phyloP scores from a whole-genome alignment of 2,329 filamentous ascomycete genomes.

The Cucurbitaria berberidis region DNA sequence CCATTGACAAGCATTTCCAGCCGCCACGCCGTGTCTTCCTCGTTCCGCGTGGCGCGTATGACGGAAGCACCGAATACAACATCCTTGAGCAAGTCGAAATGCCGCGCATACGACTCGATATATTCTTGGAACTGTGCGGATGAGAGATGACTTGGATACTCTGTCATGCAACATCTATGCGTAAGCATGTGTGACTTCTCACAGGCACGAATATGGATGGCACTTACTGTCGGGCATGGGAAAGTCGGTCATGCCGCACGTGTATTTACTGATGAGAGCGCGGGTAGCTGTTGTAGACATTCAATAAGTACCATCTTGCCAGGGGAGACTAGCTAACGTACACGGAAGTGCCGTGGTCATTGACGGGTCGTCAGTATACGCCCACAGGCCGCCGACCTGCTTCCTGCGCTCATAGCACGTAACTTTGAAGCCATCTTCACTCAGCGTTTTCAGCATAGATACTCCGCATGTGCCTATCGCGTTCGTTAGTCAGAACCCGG shows the following conservation, averaged over 20 bases:
- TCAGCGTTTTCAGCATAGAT: slow-evolving; percentile 47
- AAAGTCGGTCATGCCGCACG: slow-evolving; percentile 52
- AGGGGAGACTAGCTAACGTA: slow-evolving; percentile 33
- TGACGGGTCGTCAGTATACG: slow-evolving; percentile 45
- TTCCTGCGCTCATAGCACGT: slow-evolving; percentile 50
- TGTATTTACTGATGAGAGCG: slow-evolving; percentile 45
- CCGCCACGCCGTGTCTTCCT: slow-evolving; percentile 40
- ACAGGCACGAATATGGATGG: slow-evolving; percentile 4
- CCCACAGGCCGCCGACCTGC: slow-evolving; percentile 55
- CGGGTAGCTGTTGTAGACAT: slow-evolving; percentile 4
- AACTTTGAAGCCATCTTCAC: slow-evolving; percentile 54
- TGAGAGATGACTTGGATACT: slow-evolving; percentile 24
- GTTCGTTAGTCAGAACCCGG: background rate
- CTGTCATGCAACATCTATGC: background rate
- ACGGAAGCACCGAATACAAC: slow-evolving; percentile 45
- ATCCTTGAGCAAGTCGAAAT: slow-evolving; percentile 48
- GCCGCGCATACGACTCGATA: slow-evolving; percentile 50
- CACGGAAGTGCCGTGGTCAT: slow-evolving; percentile 28
- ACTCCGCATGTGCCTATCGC: slow-evolving; percentile 14
- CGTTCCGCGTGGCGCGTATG: slow-evolving; percentile 34
- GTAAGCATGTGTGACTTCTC: background rate
- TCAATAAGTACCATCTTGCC: background rate
- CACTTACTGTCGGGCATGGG: slow-evolving; percentile 51
- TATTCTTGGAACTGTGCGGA: slow-evolving; percentile 46
- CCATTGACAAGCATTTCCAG: slow-evolving; percentile 36